Percentiles rank a stretch among this genome's conserved stretches.
Conservation (phyloP, 2,329 filamentous ascomycete species). For the Arthrobotrys entomopaga region DNA sequence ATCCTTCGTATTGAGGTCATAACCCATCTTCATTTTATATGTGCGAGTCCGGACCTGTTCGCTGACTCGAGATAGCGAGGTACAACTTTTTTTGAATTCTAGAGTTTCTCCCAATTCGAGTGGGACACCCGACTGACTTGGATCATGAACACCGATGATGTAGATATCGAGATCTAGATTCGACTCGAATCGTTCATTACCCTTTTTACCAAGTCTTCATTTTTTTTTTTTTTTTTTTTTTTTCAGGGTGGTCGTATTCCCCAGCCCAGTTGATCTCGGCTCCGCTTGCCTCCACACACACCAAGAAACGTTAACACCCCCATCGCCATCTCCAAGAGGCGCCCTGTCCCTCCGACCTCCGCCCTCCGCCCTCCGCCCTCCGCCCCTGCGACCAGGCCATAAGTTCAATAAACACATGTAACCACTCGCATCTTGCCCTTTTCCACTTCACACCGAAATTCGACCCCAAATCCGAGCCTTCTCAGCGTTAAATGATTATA, state of each 20-base stretch:
- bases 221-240: conserved; percentile 1
- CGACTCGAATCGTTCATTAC: not conserved
- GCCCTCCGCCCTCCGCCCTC: conserved; percentile 7
- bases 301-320: not conserved
- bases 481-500: not conserved
- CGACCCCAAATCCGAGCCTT: conserved; percentile 16
- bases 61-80: too few relatives aligned
- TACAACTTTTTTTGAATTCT: too few relatives aligned
- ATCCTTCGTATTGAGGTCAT: too few relatives aligned
- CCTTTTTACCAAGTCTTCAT: not conserved
- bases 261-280: conserved; percentile 8
- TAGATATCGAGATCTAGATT: not conserved
- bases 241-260: not conserved
- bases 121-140: too few relatives aligned
- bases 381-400: too few relatives aligned
- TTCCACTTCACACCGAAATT: conserved; percentile 35
- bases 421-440: conserved; percentile 10
- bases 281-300: conserved; percentile 10
- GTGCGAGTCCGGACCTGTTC: too few relatives aligned
- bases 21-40: too few relatives aligned
- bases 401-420: conserved; percentile 2
- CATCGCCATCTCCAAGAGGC: conserved; percentile 26
- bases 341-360: conserved; percentile 17
- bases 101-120: too few relatives aligned
- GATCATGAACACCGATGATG: conserved; percentile 2